Evolutionary conservation across 1,284 basidiomycete genomes (phyloP).

Genomic region (Austroboletus niveus): DNA sequence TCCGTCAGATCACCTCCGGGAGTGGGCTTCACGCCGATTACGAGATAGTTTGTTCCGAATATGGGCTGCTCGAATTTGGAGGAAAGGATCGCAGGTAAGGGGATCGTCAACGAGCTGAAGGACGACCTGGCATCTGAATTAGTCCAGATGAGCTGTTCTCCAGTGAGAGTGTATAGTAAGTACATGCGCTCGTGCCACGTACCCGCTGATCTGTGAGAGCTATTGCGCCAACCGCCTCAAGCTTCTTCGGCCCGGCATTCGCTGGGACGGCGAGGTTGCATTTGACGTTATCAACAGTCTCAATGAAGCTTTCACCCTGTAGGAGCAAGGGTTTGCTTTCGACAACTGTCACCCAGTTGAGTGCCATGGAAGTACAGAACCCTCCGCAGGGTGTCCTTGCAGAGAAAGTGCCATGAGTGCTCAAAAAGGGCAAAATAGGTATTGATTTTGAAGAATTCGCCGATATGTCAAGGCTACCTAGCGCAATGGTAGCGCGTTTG

Average conservation of each 20-base stretch:
- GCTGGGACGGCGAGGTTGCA: constrained; percentile 56
- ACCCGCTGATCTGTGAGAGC: constrained; percentile 74
- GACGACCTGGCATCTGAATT: constrained; percentile 39
- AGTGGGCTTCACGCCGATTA: constrained; percentile 63
- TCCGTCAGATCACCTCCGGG: constrained; percentile 59
- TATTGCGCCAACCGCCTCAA: constrained; percentile 57
- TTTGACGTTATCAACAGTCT: constrained; percentile 55
- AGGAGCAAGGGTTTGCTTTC: constrained; percentile 60
- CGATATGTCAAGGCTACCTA: constrained; percentile 29
- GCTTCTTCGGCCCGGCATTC: constrained; percentile 51
- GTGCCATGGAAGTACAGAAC: constrained; percentile 50
- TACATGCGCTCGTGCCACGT: constrained; percentile 26
- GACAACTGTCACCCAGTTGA: constrained; percentile 74
- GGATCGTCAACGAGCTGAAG: constrained; percentile 54
- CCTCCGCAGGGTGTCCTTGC: neutral
- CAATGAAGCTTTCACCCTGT: constrained; percentile 58
- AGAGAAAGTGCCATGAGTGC: neutral
- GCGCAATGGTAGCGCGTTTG: constrained; percentile 77
- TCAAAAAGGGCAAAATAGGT: neutral
- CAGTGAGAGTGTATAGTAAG: neutral
- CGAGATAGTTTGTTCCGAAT: constrained; percentile 65
- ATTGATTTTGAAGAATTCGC: neutral
- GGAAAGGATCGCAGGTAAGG: constrained; percentile 60
- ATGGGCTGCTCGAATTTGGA: constrained; percentile 74
- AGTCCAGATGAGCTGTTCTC: constrained; percentile 61